Evolutionary conservation across 1,284 basidiomycete species (phyloP).

Genomic region (Cutaneotrichosporon arboriforme): DNA sequence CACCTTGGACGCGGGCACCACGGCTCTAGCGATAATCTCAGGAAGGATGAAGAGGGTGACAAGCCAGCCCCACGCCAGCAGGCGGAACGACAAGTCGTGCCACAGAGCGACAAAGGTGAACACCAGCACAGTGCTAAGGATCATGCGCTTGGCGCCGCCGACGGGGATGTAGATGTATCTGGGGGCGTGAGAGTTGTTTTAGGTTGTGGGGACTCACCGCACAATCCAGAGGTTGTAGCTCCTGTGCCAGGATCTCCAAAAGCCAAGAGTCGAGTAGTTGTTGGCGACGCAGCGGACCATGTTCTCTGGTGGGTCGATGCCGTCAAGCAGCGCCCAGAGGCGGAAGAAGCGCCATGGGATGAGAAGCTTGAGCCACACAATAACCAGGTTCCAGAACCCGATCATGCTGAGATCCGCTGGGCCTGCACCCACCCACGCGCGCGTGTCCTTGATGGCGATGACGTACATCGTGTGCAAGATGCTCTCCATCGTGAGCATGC

Average conservation of each 20-base stretch:
- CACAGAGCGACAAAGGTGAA: slow-evolving; percentile 99
- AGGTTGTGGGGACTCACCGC: slow-evolving; percentile 49
- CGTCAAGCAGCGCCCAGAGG: slow-evolving; percentile 84
- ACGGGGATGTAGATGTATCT: slow-evolving; percentile 88
- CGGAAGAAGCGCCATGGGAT: slow-evolving; percentile 98
- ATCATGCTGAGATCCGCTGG: slow-evolving; percentile 84
- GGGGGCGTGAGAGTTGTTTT: background rate
- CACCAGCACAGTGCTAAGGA: slow-evolving; percentile 69
- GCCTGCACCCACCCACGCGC: slow-evolving; percentile 58
- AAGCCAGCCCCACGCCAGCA: slow-evolving; percentile 97
- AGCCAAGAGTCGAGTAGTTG: slow-evolving; percentile 88
- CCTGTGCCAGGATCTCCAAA: slow-evolving; percentile 96
- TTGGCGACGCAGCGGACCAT: slow-evolving; percentile 99
- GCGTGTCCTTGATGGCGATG: slow-evolving; percentile 88
- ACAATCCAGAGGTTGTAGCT: slow-evolving; percentile 96
- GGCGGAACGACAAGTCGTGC: slow-evolving; percentile 86
- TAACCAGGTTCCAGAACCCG: slow-evolving; percentile 93
- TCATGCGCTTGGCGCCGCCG: slow-evolving; percentile 62
- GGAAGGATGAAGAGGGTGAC: slow-evolving; percentile 86
- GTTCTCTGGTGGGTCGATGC: slow-evolving; percentile 92
- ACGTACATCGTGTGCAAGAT: slow-evolving; percentile 94
- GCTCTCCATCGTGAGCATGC: slow-evolving; percentile 80
- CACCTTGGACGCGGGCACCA: slow-evolving; percentile 64
- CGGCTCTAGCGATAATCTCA: slow-evolving; percentile 62
- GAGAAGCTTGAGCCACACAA: slow-evolving; percentile 98